Base-by-base conservation (phyloP, 75 land plant species). In the Azolla pinnata region DNA sequence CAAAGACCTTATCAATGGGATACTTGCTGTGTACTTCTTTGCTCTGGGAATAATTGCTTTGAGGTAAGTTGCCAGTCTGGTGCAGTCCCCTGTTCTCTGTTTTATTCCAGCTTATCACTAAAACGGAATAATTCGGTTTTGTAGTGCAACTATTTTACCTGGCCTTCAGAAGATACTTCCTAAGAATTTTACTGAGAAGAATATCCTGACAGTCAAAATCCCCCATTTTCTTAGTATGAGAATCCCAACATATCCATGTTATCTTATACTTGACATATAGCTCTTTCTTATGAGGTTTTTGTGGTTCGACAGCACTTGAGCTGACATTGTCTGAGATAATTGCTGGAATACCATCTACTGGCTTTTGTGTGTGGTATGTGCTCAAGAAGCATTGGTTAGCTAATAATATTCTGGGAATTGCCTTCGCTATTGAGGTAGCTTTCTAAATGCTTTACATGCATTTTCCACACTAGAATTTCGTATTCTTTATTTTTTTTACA, bases 291-390 rank as follows among this genome's bases (percentile, higher is more conserved):
- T n/a, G n/a, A 38, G 42, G 14, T 38, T 38, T 7, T 38, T 38
- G 42, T 38, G 42, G 7, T 8, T 38, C 42, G 14, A 25, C 54
- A 52, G 54, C 29, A 10, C 2, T 89, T 62, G 96, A 93, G 72
- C 90, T 93, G 64, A 89, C 99, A 35, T 68, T 58, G 52, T 82
- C 91, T 21, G 90, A 90, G 67, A 28, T 95, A 51, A 57, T 95
- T 42, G 90, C 90, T 5, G 80, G 77, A 44, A 81, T 95, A 40
- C 99, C 97, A 5, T 91, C 97, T 44, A 83, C 87, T 19, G 81
- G 81, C 34, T 95, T 95, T 45, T 95, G 99, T 71, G 68, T 74
- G 24, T 95, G 97, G 99, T 95, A 95, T 80, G 99, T 84, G 42
- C 58, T 62, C 27, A 52, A 81, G 68, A 95, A 95, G 62, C 99